A percentile compares a stretch with the other conserved stretches of the same genome.
Evolutionary conservation across 805 yeast genomes (phyloP).

Genomic region (Candida takata): DNA sequence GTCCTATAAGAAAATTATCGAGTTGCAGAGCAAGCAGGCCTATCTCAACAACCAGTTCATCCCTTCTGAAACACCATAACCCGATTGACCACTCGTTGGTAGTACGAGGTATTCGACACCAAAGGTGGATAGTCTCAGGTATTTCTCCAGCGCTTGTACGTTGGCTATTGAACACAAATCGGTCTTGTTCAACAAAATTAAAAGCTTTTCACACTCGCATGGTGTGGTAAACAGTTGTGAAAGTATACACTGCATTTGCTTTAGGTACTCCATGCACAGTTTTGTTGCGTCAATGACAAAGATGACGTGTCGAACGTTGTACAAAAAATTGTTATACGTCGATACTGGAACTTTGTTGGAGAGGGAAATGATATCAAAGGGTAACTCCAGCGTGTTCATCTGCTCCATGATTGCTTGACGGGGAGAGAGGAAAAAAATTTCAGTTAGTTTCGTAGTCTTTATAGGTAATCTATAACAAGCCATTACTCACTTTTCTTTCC

Average conservation of each 20-base stretch:
- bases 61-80: slow-evolving; percentile 23
- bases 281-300: slow-evolving; percentile 19
- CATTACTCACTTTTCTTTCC: slow-evolving; percentile 18
- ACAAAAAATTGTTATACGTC: slow-evolving; percentile 17
- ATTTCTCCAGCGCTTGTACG: slow-evolving; percentile 10
- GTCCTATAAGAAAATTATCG: slow-evolving; percentile 25
- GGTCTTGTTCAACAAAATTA: slow-evolving; percentile 18
- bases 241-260: slow-evolving; percentile 5
- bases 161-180: slow-evolving; percentile 9
- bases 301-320: slow-evolving; percentile 13
- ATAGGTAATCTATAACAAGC: too few species aligned
- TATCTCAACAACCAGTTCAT: slow-evolving; percentile 23
- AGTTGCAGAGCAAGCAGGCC: slow-evolving; percentile 14
- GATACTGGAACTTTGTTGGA: slow-evolving; percentile 15
- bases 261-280: slow-evolving; percentile 8
- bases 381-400: slow-evolving; percentile 9
- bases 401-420: slow-evolving; percentile 9
- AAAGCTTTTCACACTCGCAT: slow-evolving; percentile 8
- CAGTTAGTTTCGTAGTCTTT: too few species aligned
- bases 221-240: slow-evolving; percentile 1
- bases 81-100: slow-evolving; percentile 12
- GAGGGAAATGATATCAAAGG: slow-evolving; percentile 15
- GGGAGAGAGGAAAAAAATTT: too few species aligned
- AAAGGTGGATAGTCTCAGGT: slow-evolving; percentile 5
- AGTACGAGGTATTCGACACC: slow-evolving; percentile 13